Base-by-base conservation (phyloP, 2,329 filamentous ascomycete genomes). In the Purpureocillium lavendulum region DNA sequence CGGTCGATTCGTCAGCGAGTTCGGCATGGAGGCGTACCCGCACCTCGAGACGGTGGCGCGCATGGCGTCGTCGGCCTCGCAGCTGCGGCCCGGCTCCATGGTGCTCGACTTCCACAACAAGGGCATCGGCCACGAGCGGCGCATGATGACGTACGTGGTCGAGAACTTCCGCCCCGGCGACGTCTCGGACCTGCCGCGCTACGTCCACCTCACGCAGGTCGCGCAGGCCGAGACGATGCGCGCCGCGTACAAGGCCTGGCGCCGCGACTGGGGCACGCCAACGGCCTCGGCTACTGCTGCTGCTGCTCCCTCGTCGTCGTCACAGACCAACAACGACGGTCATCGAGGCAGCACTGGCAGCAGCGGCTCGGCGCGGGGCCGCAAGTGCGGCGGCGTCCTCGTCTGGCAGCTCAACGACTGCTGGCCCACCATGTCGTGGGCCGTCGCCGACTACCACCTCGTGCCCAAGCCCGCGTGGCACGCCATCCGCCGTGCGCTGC, bases 71-170 rank as follows among this genome's bases (percentile, higher is more conserved):
- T 26, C 21, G 21, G 21, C 21, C 21, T 26, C 21, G 21, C 21
- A 26, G 21, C 67, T 74, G 14, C 67, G 71, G 24, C 77, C 84
- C 1, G 82, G 87, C 46, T 87, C 82, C 4, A 78, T 80, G 44
- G 80, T 81, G 42, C 68, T 89, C 35, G 84, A 89, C 52, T 88
- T 89, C 54, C 85, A 88, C 62, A 90, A 90, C 62, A 90, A 90
- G 60, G 85, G 83, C 7, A 79, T 80, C 48, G 84, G 84, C 1
- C 83, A 88, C 52, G 83, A 88, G 57, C 71, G 84, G 29, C 71
- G 84, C 31, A 77, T 89, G 43, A 80, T 82, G 11, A 78, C 81
- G 1, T 90, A 90, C 52, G 64, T 89, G 2, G 75, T 81, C 11
- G 85, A 89, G 53, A 90, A 89, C 61, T 78, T 89, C 52, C 72